A percentile compares a stretch with the other conserved stretches of the same genome.
phyloP scores from a whole-genome alignment of 2,329 filamentous ascomycete genomes.

The Fusarium protoensiforme region DNA sequence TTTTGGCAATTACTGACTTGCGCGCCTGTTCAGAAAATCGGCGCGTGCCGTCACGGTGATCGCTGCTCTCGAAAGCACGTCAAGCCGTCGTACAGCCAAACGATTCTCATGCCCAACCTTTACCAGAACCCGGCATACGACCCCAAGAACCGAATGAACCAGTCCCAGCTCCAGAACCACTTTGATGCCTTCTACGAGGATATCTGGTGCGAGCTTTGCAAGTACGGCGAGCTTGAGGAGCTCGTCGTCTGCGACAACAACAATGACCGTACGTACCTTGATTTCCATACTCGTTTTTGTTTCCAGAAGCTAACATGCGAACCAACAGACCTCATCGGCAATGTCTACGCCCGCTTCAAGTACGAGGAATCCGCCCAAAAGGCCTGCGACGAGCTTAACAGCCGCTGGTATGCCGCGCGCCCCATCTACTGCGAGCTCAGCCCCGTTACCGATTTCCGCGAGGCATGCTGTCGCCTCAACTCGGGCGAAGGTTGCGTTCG shows the following conservation, averaged over 20 bases:
- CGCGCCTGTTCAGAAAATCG: constrained; percentile 82
- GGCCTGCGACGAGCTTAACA: constrained; percentile 94
- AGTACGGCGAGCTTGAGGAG: constrained; percentile 97
- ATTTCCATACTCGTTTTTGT: not conserved
- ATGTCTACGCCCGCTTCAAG: constrained; percentile 99
- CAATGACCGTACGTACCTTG: constrained; percentile 81
- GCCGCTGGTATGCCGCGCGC: constrained; percentile 94
- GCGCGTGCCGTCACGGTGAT: constrained; percentile 97
- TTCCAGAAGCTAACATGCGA: constrained; percentile 36
- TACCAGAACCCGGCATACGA: constrained; percentile 99
- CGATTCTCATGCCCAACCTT: constrained; percentile 96
- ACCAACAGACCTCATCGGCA: constrained; percentile 86
- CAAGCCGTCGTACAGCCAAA: constrained; percentile 98
- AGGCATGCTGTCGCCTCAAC: constrained; percentile 96
- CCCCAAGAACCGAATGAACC: constrained; percentile 95
- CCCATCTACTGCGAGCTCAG: constrained; percentile 98
- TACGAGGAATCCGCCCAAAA: constrained; percentile 97
- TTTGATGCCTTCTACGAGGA: constrained; percentile 99
- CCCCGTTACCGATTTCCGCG: constrained; percentile 96
- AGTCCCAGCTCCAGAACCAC: constrained; percentile 96
- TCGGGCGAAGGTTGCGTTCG: constrained; percentile 94
- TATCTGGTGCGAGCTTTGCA: constrained; percentile 99
- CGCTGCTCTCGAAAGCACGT: constrained; percentile 98
- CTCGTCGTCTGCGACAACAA: constrained; percentile 99
- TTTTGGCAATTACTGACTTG: constrained; percentile 19